Conservation (phyloP, 306 rosid genomes). For the Astragalus membranaceus region DNA sequence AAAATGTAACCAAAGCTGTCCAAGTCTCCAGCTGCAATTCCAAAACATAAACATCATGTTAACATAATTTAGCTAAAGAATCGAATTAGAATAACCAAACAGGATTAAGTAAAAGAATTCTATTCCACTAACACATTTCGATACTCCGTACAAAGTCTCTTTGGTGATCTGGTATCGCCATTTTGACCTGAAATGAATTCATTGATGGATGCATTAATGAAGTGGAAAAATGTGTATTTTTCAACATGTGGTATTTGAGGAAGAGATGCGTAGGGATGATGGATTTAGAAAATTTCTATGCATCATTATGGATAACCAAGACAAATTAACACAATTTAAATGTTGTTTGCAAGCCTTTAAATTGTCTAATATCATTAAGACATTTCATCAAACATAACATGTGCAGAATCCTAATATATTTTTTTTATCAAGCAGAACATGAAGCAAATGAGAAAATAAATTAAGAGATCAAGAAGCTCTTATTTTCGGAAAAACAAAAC, state of each 20-base stretch:
- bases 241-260: not conserved
- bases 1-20: conserved; percentile 25
- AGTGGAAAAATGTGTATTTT: conserved; percentile 2
- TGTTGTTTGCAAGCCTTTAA: no score
- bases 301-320: not conserved
- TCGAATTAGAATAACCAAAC: conserved; percentile 40
- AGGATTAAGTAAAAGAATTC: conserved; percentile 82
- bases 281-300: not conserved
- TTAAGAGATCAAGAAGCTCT: no score
- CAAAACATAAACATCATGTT: not conserved
- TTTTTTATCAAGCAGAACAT: no score
- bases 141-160: conserved; percentile 56
- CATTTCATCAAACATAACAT: no score
- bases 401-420: no score
- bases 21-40: conserved; percentile 27
- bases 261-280: not conserved
- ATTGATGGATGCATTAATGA: conserved; percentile 1
- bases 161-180: conserved; percentile 86
- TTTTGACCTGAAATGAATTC: conserved; percentile 58
- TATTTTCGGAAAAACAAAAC: no score
- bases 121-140: conserved; percentile 64
- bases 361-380: no score
- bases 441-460: no score
- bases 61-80: not conserved
- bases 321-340: not conserved